Evolutionary conservation across 371 early-diverging fungal species (phyloP), one percentile per base, ranked within the genome.

Genomic region (Mortierella sp.): DNA sequence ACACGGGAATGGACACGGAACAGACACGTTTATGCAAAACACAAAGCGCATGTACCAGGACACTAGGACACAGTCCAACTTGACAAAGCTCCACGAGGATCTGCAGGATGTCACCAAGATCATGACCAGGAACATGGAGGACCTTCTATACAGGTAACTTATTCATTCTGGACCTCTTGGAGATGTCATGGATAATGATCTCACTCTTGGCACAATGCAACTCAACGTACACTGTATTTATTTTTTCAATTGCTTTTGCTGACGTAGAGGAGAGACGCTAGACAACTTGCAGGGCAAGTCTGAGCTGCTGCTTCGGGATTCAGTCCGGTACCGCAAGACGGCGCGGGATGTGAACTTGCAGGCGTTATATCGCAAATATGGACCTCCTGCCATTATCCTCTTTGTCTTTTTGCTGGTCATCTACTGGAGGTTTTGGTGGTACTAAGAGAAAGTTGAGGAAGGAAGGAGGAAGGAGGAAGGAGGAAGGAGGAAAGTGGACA

Each of bases 111-210:
- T 99, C 9, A 95, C 96, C 39, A 92, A 96, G 76, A 98, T 99
- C 71, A 98, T 99, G 98, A 99, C 97, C 19, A 97, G 95, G 83
- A 99, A 98, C 87, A 97, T 99, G 93, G 95, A 97, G 73, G 98
- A 98, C 85, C 88, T 98, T 48, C 90, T 99, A 65, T 97, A 96
- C 91, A 93, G 99, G 64, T 97, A 97, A 37, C 96, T 95, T n/a
- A 69, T 79, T 31, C 9, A 47, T 1, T n/a, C 39, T 41, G 34
- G 43, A 31, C 6, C 14, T 50, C 14, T 52, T 39, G 22, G 2
- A 41, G 16, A 24, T 55, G 70, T 48, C 44, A 52, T 5, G 29
- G 16, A 10, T 14, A 22, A 48, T 34, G 9, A 6, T 50, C n/a
- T 29, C 11, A 55, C 9, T 8, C 34, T 29, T 13, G 22, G 39